Evolutionary conservation across 192 early-diverging fungal genomes (phyloP), one percentile per base, ranked within the genome.

Genomic region (Kappamyces sp.): DNA sequence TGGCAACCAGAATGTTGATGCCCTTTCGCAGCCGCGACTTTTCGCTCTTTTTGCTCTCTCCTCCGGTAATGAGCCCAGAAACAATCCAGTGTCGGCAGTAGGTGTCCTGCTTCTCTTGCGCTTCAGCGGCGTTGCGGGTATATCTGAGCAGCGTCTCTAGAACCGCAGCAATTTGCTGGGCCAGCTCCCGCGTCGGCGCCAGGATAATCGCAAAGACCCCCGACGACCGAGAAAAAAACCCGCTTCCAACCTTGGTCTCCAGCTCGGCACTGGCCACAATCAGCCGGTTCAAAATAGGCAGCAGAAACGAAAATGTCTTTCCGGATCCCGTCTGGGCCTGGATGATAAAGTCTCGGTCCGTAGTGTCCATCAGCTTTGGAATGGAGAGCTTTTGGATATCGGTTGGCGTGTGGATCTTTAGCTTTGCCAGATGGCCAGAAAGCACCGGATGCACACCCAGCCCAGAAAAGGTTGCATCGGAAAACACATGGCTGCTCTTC

Each of bases 271-370:
- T 43, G 1, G 90, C 84, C 45, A 69, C 65, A 35, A 99, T 70
- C n/a, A 99, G 59, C 14, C 86, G 78, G 63, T 98, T 86, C 33
- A 98, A 58, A 53, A 99, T 93, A 11, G 97, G 97, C 39, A 96
- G 70, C 30, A 98, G 75, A 63, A 91, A 99, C 1, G 94, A 79
- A 43, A 99, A 73, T 0, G 97, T 99, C 66, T 99, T 99, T 57
- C 97, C 97, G 3, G 92, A 95, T 49, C 97, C 97, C 2, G 95
- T 99, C 59, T 92, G 88, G 11, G 94, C 91, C 66, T 96, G 91
- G 42, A 99, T 80, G 54, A 98, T 81, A 11, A 88, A 80, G 69
- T 98, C 95, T 33, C 71, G 84, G 63, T 81, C 79, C 4, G 55
- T 47, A 9, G 62, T 61, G 2, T 57, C 52, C 3, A 78, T 68